Evolutionary conservation across 768 basidiomycete genomes (phyloP).

Genomic region (Amanita subjunquillea): DNA sequence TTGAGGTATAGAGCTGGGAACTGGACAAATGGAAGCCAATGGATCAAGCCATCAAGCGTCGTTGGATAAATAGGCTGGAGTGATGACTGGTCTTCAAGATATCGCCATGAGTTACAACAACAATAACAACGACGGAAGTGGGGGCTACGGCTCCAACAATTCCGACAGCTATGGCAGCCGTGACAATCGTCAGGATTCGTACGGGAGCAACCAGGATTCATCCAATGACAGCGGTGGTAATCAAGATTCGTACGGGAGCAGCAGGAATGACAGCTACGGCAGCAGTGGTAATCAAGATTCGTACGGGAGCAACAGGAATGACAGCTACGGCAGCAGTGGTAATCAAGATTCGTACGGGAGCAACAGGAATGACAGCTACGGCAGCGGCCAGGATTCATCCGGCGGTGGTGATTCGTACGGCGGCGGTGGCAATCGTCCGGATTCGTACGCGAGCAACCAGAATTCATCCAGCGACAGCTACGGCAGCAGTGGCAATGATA

Average conservation of each 20-base stretch:
- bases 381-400: neutral
- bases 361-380: neutral
- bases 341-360: neutral
- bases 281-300: neutral
- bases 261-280: neutral
- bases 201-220: neutral
- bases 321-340: neutral
- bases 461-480: neutral
- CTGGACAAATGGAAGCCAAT: neutral
- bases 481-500: neutral
- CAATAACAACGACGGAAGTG: neutral
- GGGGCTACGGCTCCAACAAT: neutral
- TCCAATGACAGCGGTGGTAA: neutral
- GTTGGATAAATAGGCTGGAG: slow-evolving; percentile 2
- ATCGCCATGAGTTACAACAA: neutral
- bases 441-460: neutral
- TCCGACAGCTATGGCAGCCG: neutral
- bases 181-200: neutral
- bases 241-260: neutral
- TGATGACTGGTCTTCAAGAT: neutral
- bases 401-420: neutral
- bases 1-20: too few species aligned
- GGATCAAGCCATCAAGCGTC: neutral
- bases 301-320: neutral
- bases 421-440: neutral